These are phyloP conservation scores for Coniosporium apollinis DNA, from an alignment of 495 filamentous ascomycete genomes.

Conservation along the genomic window DNA sequence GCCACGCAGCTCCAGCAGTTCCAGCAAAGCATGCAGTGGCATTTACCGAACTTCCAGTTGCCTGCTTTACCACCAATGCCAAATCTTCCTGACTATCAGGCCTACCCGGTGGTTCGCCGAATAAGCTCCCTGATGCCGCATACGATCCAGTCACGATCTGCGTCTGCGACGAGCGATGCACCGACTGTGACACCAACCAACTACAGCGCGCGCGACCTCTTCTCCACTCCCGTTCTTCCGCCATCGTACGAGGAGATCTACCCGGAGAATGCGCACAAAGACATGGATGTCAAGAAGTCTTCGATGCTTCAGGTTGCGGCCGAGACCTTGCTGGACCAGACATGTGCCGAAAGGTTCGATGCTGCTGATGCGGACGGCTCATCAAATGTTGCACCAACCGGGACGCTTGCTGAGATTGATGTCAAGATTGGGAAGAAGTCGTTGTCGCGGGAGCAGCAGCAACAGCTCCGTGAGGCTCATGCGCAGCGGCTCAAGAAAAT, in stretches of 20 bases:
- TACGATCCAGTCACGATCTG: slow-evolving; percentile 11
- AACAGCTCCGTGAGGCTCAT: not conserved
- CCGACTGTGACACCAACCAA: slow-evolving; percentile 15
- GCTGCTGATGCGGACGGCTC: not conserved
- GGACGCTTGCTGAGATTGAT: not conserved
- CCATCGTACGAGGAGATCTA: slow-evolving; percentile 74
- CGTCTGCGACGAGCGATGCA: not conserved
- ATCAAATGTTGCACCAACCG: not conserved
- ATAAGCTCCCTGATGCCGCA: slow-evolving; percentile 60
- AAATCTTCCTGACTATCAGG: slow-evolving; percentile 53
- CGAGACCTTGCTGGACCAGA: slow-evolving; percentile 48
- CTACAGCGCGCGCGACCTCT: slow-evolving; percentile 53
- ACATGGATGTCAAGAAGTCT: slow-evolving; percentile 40
- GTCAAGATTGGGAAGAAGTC: not conserved
- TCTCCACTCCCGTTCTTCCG: slow-evolving; percentile 38
- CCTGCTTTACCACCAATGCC: slow-evolving; percentile 40
- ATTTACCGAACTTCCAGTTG: slow-evolving; percentile 42
- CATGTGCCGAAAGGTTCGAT: slow-evolving; percentile 41
- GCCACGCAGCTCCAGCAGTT: slow-evolving; percentile 63
- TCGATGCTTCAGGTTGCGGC: slow-evolving; percentile 43
- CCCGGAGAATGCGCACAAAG: slow-evolving; percentile 31
- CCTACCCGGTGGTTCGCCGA: slow-evolving; percentile 51
- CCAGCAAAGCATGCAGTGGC: slow-evolving; percentile 53
- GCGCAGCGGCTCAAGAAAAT: not conserved
- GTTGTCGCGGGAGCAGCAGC: too few species aligned